Conservation (phyloP, 768 basidiomycete genomes). For the Collybia sp. region DNA sequence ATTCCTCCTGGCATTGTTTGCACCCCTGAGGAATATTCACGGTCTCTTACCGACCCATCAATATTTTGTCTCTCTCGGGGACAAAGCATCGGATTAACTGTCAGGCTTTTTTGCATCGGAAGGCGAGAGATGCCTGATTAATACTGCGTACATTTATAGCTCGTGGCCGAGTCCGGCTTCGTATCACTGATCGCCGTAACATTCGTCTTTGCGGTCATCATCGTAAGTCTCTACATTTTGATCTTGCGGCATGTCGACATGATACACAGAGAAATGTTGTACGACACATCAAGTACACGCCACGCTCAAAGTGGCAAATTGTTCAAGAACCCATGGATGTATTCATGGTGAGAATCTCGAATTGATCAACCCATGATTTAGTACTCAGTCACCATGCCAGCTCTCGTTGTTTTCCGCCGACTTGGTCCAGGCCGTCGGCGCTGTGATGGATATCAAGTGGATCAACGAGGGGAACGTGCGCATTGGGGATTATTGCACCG, state of each 20-base stretch:
- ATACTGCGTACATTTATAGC: constrained; percentile 11
- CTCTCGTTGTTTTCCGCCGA: constrained; percentile 26
- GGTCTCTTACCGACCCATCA: constrained; percentile 9
- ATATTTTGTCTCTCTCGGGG: constrained; percentile 26
- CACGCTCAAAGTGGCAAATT: constrained; percentile 14
- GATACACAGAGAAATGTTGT: constrained; percentile 19
- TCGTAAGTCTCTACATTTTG: constrained; percentile 15
- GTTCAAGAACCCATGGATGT: constrained; percentile 33
- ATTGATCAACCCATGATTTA: not conserved
- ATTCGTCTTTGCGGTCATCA: constrained; percentile 23
- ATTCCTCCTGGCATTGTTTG: constrained; percentile 12
- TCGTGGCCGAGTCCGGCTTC: constrained; percentile 28
- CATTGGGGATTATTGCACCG: constrained; percentile 26
- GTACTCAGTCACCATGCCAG: constrained; percentile 6
- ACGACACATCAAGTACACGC: constrained; percentile 16
- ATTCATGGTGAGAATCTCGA: constrained; percentile 26
- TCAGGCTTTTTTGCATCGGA: constrained; percentile 11
- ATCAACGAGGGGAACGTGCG: constrained; percentile 26
- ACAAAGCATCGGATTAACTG: constrained; percentile 31
- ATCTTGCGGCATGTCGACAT: not conserved
- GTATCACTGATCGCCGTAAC: constrained; percentile 28
- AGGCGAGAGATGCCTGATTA: not conserved
- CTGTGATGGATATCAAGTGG: constrained; percentile 32
- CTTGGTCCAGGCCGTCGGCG: constrained; percentile 31
- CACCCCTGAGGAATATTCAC: constrained; percentile 11